Evolutionary conservation across 495 filamentous ascomycete genomes (phyloP), one percentile per base, ranked within the genome.

Genomic region (Podospora anserina): DNA sequence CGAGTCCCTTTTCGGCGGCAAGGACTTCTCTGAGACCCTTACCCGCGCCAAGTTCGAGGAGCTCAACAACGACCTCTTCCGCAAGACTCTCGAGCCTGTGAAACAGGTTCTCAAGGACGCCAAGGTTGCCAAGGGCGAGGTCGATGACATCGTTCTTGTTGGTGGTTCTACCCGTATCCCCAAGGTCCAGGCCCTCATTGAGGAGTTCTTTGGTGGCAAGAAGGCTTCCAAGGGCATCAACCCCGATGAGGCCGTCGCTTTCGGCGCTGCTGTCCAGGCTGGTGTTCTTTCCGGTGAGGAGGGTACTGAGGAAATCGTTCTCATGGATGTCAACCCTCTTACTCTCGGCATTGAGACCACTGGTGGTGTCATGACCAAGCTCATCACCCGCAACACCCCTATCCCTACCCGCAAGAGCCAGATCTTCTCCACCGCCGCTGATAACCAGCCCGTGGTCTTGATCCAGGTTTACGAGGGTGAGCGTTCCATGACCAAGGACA

Each of bases 31-130:
- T 66, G 95, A 97, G 88, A 97, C 94, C 68, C 88, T 99, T 61
- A 97, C 95, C 78, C 92, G 95, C 66, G 95, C 95, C 84, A 97
- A 97, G 87, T 99, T 99, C 80, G 96, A 99, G 81, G 96, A 98
- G 83, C 86, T 98, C 72, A 97, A 97, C 88, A 92, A 91, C 73
- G 96, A 99, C 79, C 89, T 99, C 69, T 98, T 99, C 88, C 94
- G 94, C 87, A 94, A 92, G 86, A 99, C 96, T 70, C 89, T 99
- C 64, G 97, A 97, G 88, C 96, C 96, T 53, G 96, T 99, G 67
- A 94, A 98, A 84, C 96, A 97, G 86, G 92, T 96, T 68, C 85
- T 96, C 76, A 93, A 92, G 85, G 92, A 96, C 70, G 91, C 92
- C 74, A 93, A 94, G 86, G 87, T 93, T 75, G 91, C 92, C 87